Base-by-base conservation (phyloP, 75 land plant genomes). In the Selaginella tamariscina region DNA sequence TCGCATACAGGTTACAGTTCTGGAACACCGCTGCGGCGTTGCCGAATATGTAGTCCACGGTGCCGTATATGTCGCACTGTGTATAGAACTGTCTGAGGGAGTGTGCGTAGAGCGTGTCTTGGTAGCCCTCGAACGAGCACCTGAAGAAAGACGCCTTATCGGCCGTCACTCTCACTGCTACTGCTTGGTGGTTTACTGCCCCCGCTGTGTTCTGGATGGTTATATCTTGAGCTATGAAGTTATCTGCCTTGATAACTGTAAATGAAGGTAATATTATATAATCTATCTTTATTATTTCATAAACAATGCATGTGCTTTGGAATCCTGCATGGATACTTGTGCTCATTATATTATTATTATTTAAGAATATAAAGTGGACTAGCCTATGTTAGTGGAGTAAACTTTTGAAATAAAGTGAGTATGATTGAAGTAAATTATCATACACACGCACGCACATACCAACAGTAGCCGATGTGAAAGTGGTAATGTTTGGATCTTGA, bases 61-160 rank as follows among this genome's bases (percentile, higher is more conserved):
- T 23, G 26, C 62, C 62, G 24, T 59, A 26, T 2, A 59, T 59
- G 9, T 21, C 26, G 62, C 62, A 59, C 26, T 59, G 24, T 5
- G 24, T 59, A 21, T 59, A 59, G 62, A 59, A 59, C 26, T 59
- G 62, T 5, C 62, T 5, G 24, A 59, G 62, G 8, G 62, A 59
- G 26, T 59, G 62, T 8, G 62, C 26, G 62, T 59, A 59, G 26
- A 59, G 62, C 8, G 62, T 59, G 62, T 59, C 62, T n/a, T 59
- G 62, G 62, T 8, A 59, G 23, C 27, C 62, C 26, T 59, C 62
- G 26, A 59, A 26, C 27, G 62, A 59, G 26, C 62, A 23, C 21
- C 26, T 5, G 62, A 23, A 59, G 62, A 59, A 59, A 9, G 62
- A 2, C 62, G 21, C 62, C 62, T 59, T 59, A 21, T 59, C 62